phyloP scores from a whole-genome alignment of 2,329 filamentous ascomycete species.

The Pochonia chlamydosporia region DNA sequence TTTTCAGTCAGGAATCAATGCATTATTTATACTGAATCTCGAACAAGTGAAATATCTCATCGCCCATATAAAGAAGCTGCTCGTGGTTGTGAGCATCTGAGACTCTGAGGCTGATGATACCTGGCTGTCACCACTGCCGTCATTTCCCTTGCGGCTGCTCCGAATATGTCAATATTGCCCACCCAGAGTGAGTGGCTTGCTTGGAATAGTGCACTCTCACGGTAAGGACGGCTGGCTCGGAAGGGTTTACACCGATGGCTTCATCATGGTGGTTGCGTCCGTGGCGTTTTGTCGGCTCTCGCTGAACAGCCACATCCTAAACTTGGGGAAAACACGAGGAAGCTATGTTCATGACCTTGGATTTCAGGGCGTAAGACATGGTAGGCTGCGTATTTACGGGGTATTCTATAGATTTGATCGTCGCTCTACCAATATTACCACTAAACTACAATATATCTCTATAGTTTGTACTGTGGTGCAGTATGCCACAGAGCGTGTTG shows the following conservation, averaged over 20 bases:
- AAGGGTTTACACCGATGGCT: neutral
- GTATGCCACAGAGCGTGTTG: too few relatives aligned
- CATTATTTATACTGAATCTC: neutral
- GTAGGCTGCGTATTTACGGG: too few relatives aligned
- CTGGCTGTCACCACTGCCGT: neutral
- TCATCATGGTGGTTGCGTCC: neutral
- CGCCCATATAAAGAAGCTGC: neutral
- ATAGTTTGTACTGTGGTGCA: too few relatives aligned
- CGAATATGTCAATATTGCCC: neutral
- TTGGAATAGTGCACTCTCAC: neutral
- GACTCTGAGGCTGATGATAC: neutral
- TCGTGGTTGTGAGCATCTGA: neutral
- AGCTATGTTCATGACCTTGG: too few relatives aligned
- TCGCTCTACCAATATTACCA: too few relatives aligned
- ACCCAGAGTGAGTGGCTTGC: too few relatives aligned
- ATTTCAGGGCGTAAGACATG: too few relatives aligned
- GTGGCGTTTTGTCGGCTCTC: neutral
- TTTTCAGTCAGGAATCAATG: neutral
- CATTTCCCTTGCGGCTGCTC: neutral
- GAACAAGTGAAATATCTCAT: neutral
- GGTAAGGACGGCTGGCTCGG: neutral
- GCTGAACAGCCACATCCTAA: neutral
- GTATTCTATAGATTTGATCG: too few relatives aligned
- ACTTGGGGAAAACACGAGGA: too few relatives aligned
- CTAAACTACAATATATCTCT: too few relatives aligned